Evolutionary conservation across 2,329 filamentous ascomycete species (phyloP).

Genomic region (Penicillium sp.): DNA sequence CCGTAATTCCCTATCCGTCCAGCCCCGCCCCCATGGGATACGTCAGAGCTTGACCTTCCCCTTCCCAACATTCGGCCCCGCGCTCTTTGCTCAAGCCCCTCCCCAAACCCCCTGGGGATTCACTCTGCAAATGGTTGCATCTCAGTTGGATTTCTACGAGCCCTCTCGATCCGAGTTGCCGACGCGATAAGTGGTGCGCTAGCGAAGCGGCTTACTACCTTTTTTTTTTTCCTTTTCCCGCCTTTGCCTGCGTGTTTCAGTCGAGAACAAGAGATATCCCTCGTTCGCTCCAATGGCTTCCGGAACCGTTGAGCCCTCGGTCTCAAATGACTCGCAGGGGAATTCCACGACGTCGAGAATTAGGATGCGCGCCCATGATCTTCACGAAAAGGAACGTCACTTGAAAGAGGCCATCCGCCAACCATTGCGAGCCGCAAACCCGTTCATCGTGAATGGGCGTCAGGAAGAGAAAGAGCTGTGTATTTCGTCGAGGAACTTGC

Average conservation of each 20-base stretch:
- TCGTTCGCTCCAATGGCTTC: constrained; percentile 37
- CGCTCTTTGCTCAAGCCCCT: constrained; percentile 8
- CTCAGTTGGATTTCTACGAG: constrained; percentile 7
- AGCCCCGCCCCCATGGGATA: constrained; percentile 22
- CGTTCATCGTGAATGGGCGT: constrained; percentile 36
- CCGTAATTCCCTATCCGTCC: constrained; percentile 17
- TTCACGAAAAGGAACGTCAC: constrained; percentile 29
- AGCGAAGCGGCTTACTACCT: constrained; percentile 18
- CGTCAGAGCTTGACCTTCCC: constrained; percentile 22
- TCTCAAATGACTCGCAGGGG: constrained; percentile 26
- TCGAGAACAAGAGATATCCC: constrained; percentile 29
- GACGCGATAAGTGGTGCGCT: constrained; percentile 23
- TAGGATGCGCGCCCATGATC: constrained; percentile 17
- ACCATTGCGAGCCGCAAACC: constrained; percentile 30
- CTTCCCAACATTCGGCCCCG: constrained; percentile 15
- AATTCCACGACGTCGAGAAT: constrained; percentile 16
- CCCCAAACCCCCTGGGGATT: constrained; percentile 2
- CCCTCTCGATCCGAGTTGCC: constrained; percentile 11
- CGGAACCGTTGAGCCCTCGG: constrained; percentile 34
- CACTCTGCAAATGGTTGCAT: constrained; percentile 7
- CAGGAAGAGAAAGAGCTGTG: constrained; percentile 36
- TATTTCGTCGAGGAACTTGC: constrained; percentile 35
- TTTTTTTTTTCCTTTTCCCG: constrained; percentile 6
- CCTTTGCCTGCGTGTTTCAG: constrained; percentile 3
- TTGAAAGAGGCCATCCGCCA: constrained; percentile 25